Base-by-base conservation (phyloP, 2,329 filamentous ascomycete genomes). In the Rutstroemia sp. region DNA sequence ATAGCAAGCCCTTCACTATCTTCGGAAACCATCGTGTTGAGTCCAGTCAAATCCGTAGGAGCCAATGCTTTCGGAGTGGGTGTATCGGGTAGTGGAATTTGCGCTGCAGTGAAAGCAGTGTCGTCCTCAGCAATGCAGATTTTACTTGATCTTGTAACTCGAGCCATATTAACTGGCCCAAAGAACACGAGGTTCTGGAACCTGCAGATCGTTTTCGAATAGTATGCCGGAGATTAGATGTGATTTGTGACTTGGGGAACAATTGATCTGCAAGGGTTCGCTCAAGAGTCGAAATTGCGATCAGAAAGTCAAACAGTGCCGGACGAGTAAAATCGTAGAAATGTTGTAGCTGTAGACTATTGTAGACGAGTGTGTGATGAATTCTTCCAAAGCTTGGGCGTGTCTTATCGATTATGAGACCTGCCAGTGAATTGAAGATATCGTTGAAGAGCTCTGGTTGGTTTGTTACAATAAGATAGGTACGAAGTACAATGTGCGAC, bases 121-220 rank as follows among this genome's bases (percentile, higher is more conserved):
- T 61, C 48, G 51, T 69, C 67, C 60, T 69, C 66, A 23, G 58
- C 58, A 48, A 67, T 64, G 27, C 62, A 58, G 57, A 69, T 59
- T 58, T 63, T 67, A 48, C 55, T 63, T 47, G 67, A 68, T 38
- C 67, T 60, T 41, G 67, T 69, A 41, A 66, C 61, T 63, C 67
- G 62, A 60, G 65, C 57, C 68, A 69, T 69, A 42, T 48, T 53
- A 37, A 61, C 46, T 48, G 39, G 4, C 30, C 12, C 16, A 42
- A 41, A 47, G 45, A 39, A 14, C 53, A 41, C 14, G 19, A 41
- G 21, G 12, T 17, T 21, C 48, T 27, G 39, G 42, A 57, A 55
- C 25, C 17, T 52, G 21, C 14, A 57, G 48, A 53, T 53, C 50
- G 56, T 47, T 42, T 19, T 17, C 41, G 23, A 41, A 50, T 25